Evolutionary conservation across 176 grass and related monocot species (phyloP).

Genomic region (Bothriochloa decipiens): DNA sequence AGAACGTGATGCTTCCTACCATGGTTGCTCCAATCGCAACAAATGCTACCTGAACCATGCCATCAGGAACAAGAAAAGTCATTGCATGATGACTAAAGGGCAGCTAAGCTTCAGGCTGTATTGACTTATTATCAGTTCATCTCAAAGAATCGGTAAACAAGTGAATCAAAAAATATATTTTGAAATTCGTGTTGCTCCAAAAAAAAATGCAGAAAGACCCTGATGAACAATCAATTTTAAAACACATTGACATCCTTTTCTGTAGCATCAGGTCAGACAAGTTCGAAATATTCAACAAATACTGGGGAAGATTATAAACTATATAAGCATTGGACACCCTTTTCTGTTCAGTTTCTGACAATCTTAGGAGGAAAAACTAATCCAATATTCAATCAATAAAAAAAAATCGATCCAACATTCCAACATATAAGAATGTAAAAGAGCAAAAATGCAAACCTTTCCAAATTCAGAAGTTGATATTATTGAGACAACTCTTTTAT

Average conservation of each 20-base stretch:
- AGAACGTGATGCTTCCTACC: conserved; percentile 89
- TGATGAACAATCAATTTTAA: background rate
- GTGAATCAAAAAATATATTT: background rate
- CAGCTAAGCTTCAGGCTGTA: background rate
- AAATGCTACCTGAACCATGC: conserved; percentile 77
- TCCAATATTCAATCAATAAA: background rate
- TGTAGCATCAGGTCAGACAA: no score
- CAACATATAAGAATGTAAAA: background rate
- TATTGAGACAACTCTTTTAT: conserved; percentile 85
- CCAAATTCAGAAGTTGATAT: conserved; percentile 88
- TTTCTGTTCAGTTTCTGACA: background rate
- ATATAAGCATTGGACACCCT: background rate
- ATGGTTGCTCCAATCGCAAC: conserved; percentile 98
- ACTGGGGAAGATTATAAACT: background rate
- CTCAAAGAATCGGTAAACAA: background rate
- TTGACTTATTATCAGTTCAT: background rate
- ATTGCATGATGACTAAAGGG: background rate
- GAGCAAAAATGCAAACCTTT: conserved; percentile 63
- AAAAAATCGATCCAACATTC: background rate
- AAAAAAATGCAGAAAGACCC: background rate
- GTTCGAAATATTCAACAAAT: conserved; percentile 2
- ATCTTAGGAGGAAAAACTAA: background rate
- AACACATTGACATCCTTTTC: background rate
- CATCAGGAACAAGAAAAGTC: conserved; percentile 21
- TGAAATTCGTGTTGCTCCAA: background rate